phyloP scores from a whole-genome alignment of 1,284 basidiomycete genomes.

The Ustilago vetiveriae region DNA sequence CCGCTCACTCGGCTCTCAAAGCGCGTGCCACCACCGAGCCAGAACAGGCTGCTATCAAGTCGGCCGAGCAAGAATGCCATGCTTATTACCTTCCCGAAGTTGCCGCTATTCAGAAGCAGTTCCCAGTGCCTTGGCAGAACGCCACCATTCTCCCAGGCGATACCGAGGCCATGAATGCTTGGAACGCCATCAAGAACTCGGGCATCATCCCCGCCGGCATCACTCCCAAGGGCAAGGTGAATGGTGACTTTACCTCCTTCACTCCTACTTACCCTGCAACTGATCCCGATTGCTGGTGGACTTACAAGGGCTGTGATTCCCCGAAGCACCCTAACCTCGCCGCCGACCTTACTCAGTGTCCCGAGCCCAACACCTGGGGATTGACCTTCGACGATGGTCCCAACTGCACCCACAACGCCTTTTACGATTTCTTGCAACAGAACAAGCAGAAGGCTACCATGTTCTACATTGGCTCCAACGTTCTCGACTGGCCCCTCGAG shows the following conservation, averaged over 20 bases:
- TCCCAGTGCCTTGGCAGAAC: slow-evolving; percentile 65
- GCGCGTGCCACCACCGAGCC: slow-evolving; percentile 47
- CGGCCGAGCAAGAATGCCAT: slow-evolving; percentile 48
- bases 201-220: slow-evolving; percentile 65
- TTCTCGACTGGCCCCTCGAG: slow-evolving; percentile 71
- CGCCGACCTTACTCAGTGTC: slow-evolving; percentile 68
- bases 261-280: slow-evolving; percentile 39
- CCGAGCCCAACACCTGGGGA: slow-evolving; percentile 71
- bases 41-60: slow-evolving; percentile 38
- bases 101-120: slow-evolving; percentile 35
- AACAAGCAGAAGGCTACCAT: slow-evolving; percentile 71
- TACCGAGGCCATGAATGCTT: slow-evolving; percentile 65
- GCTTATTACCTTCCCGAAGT: slow-evolving; percentile 55
- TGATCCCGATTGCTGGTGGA: slow-evolving; percentile 66
- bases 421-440: slow-evolving; percentile 70
- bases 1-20: slow-evolving; percentile 19
- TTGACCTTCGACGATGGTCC: slow-evolving; percentile 71
- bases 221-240: slow-evolving; percentile 64
- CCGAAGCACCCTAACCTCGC: slow-evolving; percentile 62
- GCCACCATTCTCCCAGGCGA: slow-evolving; percentile 68
- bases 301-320: slow-evolving; percentile 53
- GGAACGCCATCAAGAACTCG: slow-evolving; percentile 60
- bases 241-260: slow-evolving; percentile 37
- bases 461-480: slow-evolving; percentile 71
- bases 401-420: slow-evolving; percentile 70